Conservation (phyloP, 1,284 basidiomycete genomes). For the Apiotrichum gamsii region DNA sequence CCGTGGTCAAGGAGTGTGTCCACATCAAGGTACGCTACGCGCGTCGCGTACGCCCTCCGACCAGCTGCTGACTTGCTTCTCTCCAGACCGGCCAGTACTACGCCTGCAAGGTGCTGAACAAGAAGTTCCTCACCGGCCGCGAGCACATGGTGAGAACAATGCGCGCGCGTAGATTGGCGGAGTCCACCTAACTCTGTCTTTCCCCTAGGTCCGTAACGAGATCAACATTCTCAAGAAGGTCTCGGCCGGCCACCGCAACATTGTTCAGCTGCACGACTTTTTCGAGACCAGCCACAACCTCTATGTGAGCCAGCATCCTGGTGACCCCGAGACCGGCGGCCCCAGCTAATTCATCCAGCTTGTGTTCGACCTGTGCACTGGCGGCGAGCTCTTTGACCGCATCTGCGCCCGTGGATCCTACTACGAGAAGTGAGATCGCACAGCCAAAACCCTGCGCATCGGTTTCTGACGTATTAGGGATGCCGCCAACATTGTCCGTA, state of each 20-base stretch:
- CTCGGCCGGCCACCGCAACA: constrained; percentile 81
- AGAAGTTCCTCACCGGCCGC: constrained; percentile 88
- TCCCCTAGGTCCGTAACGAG: constrained; percentile 80
- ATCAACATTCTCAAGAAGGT: constrained; percentile 92
- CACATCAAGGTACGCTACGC: constrained; percentile 74
- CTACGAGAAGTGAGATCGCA: constrained; percentile 65
- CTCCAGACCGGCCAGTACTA: constrained; percentile 51
- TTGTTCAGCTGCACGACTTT: constrained; percentile 91
- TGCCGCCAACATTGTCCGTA: constrained; percentile 81
- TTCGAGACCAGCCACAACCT: constrained; percentile 97
- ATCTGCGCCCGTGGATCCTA: constrained; percentile 98
- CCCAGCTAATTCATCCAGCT: constrained; percentile 48
- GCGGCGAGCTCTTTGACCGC: constrained; percentile 95
- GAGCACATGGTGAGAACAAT: constrained; percentile 83
- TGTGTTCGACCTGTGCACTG: constrained; percentile 93
- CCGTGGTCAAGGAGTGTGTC: constrained; percentile 72
- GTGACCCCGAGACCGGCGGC: background rate
- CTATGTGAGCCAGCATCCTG: constrained; percentile 51
- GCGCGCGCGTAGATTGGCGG: too few relatives aligned
- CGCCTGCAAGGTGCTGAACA: constrained; percentile 61
- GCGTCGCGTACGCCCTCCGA: background rate
- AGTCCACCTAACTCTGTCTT: too few relatives aligned
- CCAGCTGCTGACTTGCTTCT: constrained; percentile 6
- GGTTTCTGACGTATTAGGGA: constrained; percentile 54
- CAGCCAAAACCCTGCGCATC: background rate